These are phyloP conservation scores for Vigna trinervia DNA, from an alignment of 306 rosid species.

Conservation along the genomic window DNA sequence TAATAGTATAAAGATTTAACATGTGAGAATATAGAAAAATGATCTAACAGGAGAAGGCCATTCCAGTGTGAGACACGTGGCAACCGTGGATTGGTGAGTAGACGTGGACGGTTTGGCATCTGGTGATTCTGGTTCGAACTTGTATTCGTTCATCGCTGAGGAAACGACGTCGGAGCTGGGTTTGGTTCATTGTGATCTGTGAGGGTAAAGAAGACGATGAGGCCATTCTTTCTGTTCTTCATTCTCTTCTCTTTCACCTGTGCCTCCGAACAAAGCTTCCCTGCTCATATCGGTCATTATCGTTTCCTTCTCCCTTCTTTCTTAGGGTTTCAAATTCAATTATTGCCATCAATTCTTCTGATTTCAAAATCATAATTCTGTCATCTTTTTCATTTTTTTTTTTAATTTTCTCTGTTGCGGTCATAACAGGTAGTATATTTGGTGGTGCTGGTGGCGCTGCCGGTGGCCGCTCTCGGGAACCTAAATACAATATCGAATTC, in stretches of 20 bases:
- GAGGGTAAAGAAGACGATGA: constrained; percentile 49
- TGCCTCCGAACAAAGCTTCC: constrained; percentile 66
- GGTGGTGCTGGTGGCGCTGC: constrained; percentile 42
- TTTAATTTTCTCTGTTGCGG: neutral
- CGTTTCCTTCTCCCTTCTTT: neutral
- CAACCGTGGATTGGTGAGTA: constrained; percentile 14
- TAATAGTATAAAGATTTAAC: too few relatives aligned
- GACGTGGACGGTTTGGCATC: constrained; percentile 19
- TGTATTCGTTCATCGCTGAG: neutral
- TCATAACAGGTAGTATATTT: constrained; percentile 68
- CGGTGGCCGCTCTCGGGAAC: constrained; percentile 68
- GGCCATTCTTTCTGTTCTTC: constrained; percentile 44
- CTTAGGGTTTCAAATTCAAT: neutral
- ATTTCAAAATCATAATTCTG: neutral
- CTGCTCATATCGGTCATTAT: constrained; percentile 61
- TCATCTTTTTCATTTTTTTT: neutral
- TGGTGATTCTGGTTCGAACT: neutral
- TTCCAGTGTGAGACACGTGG: constrained; percentile 4
- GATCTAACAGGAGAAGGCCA: too few relatives aligned
- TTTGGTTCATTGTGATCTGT: neutral
- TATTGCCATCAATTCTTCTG: neutral
- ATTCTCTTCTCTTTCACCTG: constrained; percentile 47
- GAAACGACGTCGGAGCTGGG: neutral
- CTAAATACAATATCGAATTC: constrained; percentile 88
- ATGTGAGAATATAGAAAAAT: too few relatives aligned